Conservation (phyloP, 1,284 basidiomycete genomes). For the Bjerkandera adusta region DNA sequence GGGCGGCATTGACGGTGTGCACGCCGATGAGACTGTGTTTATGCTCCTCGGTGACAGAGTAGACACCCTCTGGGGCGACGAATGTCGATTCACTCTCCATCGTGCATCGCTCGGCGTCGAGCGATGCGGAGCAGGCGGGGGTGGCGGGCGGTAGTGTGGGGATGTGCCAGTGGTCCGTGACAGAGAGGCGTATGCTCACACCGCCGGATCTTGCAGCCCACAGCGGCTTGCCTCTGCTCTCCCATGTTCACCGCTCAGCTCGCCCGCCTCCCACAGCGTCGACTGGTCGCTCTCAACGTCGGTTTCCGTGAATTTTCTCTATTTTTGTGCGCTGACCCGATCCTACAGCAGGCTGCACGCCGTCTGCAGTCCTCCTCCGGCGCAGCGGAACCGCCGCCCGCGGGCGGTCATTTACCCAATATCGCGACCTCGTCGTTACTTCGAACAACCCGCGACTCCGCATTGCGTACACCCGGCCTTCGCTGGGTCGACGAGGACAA, state of each 20-base stretch:
- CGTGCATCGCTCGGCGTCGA: constrained; percentile 25
- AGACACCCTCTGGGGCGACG: constrained; percentile 84
- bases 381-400: constrained; percentile 57
- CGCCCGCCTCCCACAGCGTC: constrained; percentile 17
- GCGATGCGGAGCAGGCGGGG: constrained; percentile 12
- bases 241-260: constrained; percentile 25
- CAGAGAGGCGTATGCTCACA: constrained; percentile 8
- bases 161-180: constrained; percentile 16
- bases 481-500: constrained; percentile 65
- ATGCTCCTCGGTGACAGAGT: constrained; percentile 82
- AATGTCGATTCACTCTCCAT: constrained; percentile 84
- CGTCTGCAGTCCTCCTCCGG: constrained; percentile 49
- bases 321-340: constrained; percentile 1
- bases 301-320: background rate
- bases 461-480: constrained; percentile 72
- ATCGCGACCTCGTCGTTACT: constrained; percentile 65
- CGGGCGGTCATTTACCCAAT: constrained; percentile 72
- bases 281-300: constrained; percentile 16
- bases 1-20: constrained; percentile 44
- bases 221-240: constrained; percentile 16
- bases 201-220: constrained; percentile 17
- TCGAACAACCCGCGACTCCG: constrained; percentile 59
- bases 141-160: constrained; percentile 10
- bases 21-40: constrained; percentile 55
- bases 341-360: constrained; percentile 21